A percentile compares a stretch with the other conserved stretches of the same genome.
phyloP scores from a whole-genome alignment of 768 basidiomycete species.

The Lactarius vividus region DNA sequence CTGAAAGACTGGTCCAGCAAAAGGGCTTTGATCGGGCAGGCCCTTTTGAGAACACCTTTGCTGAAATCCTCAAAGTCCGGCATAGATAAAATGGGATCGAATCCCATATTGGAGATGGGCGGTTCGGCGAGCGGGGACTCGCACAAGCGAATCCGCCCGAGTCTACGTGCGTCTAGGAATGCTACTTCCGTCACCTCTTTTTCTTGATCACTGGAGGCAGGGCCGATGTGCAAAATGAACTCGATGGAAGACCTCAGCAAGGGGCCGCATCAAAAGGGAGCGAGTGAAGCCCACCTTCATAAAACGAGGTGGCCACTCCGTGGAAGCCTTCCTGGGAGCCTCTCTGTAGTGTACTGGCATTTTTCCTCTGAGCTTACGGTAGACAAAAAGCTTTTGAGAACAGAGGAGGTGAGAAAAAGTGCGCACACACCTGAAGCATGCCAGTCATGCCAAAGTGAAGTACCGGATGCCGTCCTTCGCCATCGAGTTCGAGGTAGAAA shows the following conservation, averaged over 20 bases:
- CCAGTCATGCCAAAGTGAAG: slow-evolving; percentile 87
- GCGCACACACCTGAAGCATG: slow-evolving; percentile 57
- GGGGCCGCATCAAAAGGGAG: background rate
- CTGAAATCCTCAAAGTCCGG: slow-evolving; percentile 54
- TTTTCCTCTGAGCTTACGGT: slow-evolving; percentile 48
- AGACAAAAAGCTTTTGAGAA: slow-evolving; percentile 2
- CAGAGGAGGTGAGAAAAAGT: background rate
- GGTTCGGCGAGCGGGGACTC: slow-evolving; percentile 55
- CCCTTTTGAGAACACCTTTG: slow-evolving; percentile 46
- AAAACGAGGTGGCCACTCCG: slow-evolving; percentile 63
- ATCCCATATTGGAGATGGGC: slow-evolving; percentile 70
- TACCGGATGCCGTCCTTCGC: slow-evolving; percentile 60
- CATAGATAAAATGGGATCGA: slow-evolving; percentile 74
- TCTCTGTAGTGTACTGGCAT: slow-evolving; percentile 49
- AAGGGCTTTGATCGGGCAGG: slow-evolving; percentile 71
- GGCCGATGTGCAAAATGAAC: slow-evolving; percentile 59
- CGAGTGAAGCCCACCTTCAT: slow-evolving; percentile 47
- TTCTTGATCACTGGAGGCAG: slow-evolving; percentile 29
- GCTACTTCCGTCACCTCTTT: slow-evolving; percentile 50
- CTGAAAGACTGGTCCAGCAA: slow-evolving; percentile 77
- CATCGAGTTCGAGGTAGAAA: slow-evolving; percentile 66
- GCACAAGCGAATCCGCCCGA: slow-evolving; percentile 67
- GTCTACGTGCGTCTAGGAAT: slow-evolving; percentile 68
- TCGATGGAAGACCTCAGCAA: slow-evolving; percentile 29
- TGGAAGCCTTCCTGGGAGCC: slow-evolving; percentile 40